Base-by-base conservation (phyloP, 106 monocot genomes). In the Dendrobium chrysotoxum region DNA sequence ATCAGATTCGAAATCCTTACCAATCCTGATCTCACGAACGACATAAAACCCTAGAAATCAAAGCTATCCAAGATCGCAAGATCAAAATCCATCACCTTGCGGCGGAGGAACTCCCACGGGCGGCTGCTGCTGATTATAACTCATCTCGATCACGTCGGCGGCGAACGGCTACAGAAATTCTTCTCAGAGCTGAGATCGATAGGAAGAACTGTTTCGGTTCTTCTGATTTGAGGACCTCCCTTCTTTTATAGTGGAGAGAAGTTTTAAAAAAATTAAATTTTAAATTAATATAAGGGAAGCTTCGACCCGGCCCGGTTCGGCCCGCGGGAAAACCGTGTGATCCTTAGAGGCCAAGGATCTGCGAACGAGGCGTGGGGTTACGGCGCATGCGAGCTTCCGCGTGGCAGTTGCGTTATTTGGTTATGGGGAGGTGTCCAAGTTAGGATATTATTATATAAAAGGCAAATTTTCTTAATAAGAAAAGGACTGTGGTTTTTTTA, bases 61-160 rank as follows among this genome's bases (percentile, higher is more conserved):
- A 72, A 46, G 1, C 53, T 6, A 54, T 38, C 73, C 17, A 41
- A 20, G 73, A 38, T 40, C 50, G 21, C n/a, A 53, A 41, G 39
- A 4, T 11, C 70, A n/a, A 74, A n/a, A 74, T 74, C 74, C 16
- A 41, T 28, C 21, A 91, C 91, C 91, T 91, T 91, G 91, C n/a
- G 88, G 88, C 10, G 91, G 91, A 35, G 91, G 91, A 40, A 85
- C 88, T 13, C 91, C 91, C 76, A 91, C 87, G 21, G 88, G 91
- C 13, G 88, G 87, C 44, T 85, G 88, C 53, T 87, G 86, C 75
- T 87, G 88, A 35, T 85, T 81, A 83, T 91, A 88, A 35, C 87
- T 91, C 91, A 91, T 92, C 71, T 10, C 15, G 54, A 46, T 7
- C 55, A 41, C 39, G 57, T 8, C 71, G 30, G 10, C n/a, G 28